Conservation (phyloP, 2,329 filamentous ascomycete genomes). For the Laburnicola sp. region DNA sequence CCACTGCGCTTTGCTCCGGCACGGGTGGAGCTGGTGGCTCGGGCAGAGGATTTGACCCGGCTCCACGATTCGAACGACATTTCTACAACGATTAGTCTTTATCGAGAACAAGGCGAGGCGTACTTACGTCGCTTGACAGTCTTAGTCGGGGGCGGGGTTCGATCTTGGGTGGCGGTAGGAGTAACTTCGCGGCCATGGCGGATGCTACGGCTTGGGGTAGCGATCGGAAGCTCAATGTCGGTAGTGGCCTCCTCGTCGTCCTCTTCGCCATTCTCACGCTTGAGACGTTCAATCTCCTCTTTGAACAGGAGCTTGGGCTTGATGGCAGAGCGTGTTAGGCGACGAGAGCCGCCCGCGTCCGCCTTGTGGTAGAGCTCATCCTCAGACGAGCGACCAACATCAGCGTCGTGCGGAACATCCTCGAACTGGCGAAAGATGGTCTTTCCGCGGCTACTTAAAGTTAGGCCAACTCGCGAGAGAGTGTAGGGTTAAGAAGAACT, state of each 20-base stretch:
- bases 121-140: slow-evolving; percentile 63
- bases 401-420: slow-evolving; percentile 43
- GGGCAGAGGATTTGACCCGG: slow-evolving; percentile 59
- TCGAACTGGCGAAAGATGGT: slow-evolving; percentile 73
- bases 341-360: slow-evolving; percentile 49
- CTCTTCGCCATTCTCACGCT: slow-evolving; percentile 44
- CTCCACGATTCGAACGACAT: slow-evolving; percentile 66
- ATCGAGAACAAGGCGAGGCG: slow-evolving; percentile 9
- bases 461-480: background rate
- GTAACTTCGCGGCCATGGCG: slow-evolving; percentile 57
- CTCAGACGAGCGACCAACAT: slow-evolving; percentile 35
- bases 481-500: slow-evolving; percentile 47
- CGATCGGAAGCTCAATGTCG: slow-evolving; percentile 52
- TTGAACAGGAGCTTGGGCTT: slow-evolving; percentile 75
- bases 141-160: slow-evolving; percentile 60
- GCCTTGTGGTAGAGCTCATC: slow-evolving; percentile 48
- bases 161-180: slow-evolving; percentile 51
- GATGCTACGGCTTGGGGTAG: slow-evolving; percentile 34
- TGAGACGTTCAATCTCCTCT: slow-evolving; percentile 51
- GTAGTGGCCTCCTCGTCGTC: slow-evolving; percentile 57
- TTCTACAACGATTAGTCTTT: slow-evolving; percentile 18
- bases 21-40: slow-evolving; percentile 42
- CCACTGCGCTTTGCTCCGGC: slow-evolving; percentile 44
- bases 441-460: slow-evolving; percentile 69
- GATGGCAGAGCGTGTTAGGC: slow-evolving; percentile 68